phyloP scores from a whole-genome alignment of 2,329 filamentous ascomycete species.

The Microdochium trichocladiopsis region DNA sequence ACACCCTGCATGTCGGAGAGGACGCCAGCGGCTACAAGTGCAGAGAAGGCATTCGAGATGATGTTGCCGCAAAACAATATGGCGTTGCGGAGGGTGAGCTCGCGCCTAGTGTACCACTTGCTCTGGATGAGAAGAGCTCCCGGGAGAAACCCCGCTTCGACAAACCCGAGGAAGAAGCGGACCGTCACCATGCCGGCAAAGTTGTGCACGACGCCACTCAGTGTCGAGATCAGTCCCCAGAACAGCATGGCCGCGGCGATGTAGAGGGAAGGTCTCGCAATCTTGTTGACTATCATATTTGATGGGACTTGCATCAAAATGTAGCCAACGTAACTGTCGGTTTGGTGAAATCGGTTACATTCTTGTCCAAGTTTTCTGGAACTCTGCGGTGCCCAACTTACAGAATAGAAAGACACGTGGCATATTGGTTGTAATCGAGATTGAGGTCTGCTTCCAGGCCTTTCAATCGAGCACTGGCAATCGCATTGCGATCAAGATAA shows the following conservation, averaged over 20 bases:
- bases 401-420: background rate
- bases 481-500: slow-evolving; percentile 64
- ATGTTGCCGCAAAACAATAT: slow-evolving; percentile 53
- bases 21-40: slow-evolving; percentile 51
- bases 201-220: slow-evolving; percentile 42
- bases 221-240: slow-evolving; percentile 54
- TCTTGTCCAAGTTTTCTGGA: too few relatives aligned
- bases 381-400: background rate
- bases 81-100: slow-evolving; percentile 46
- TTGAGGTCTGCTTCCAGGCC: slow-evolving; percentile 55
- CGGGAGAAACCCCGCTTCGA: slow-evolving; percentile 59
- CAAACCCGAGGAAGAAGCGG: slow-evolving; percentile 54
- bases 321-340: slow-evolving; percentile 52
- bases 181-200: slow-evolving; percentile 47
- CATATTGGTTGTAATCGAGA: slow-evolving; percentile 49
- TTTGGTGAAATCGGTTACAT: too few relatives aligned
- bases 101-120: slow-evolving; percentile 59
- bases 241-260: slow-evolving; percentile 45
- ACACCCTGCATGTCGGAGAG: slow-evolving; percentile 50
- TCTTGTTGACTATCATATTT: slow-evolving; percentile 51
- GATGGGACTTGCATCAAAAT: slow-evolving; percentile 57
- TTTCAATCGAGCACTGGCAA: slow-evolving; percentile 58
- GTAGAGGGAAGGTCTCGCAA: slow-evolving; percentile 42
- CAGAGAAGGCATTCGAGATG: slow-evolving; percentile 53
- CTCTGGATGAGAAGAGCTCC: slow-evolving; percentile 57